Evolutionary conservation across 2,329 filamentous ascomycete genomes (phyloP).

Genomic region (Trichoderma harzianum): DNA sequence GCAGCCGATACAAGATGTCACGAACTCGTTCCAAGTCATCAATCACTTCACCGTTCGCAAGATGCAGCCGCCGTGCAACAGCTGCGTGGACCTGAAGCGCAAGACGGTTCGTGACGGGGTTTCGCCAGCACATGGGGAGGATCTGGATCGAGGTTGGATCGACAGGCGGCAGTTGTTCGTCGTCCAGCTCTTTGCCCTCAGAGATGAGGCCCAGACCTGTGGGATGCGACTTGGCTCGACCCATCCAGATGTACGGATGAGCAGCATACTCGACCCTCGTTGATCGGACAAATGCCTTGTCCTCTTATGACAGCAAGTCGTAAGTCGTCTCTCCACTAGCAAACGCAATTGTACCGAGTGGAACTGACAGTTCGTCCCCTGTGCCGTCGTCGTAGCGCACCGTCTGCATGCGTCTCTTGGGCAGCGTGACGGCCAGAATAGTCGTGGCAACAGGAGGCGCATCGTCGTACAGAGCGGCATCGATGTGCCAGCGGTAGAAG

Average conservation of each 20-base stretch:
- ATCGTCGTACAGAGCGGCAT: background rate
- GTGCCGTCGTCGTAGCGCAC: background rate
- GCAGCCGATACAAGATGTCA: background rate
- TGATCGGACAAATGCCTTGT: background rate
- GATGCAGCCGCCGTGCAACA: background rate
- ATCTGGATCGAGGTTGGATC: background rate
- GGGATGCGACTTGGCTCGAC: background rate
- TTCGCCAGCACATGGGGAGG: background rate
- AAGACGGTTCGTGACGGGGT: background rate
- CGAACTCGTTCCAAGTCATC: background rate
- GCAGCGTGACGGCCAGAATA: background rate
- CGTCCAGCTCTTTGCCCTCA: background rate
- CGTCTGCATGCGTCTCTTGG: background rate
- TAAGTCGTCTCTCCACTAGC: background rate
- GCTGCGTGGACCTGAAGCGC: background rate
- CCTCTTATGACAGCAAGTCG: background rate
- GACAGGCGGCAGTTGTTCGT: background rate
- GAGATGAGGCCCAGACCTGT: background rate
- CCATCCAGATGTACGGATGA: background rate
- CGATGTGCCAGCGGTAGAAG: slow-evolving; percentile 1
- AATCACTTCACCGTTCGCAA: background rate
- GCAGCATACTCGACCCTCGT: background rate
- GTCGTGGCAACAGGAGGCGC: background rate
- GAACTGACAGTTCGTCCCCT: background rate
- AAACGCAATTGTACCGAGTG: background rate